Evolutionary conservation across 495 filamentous ascomycete species (phyloP).

Genomic region (Aspergillus conjunctus): DNA sequence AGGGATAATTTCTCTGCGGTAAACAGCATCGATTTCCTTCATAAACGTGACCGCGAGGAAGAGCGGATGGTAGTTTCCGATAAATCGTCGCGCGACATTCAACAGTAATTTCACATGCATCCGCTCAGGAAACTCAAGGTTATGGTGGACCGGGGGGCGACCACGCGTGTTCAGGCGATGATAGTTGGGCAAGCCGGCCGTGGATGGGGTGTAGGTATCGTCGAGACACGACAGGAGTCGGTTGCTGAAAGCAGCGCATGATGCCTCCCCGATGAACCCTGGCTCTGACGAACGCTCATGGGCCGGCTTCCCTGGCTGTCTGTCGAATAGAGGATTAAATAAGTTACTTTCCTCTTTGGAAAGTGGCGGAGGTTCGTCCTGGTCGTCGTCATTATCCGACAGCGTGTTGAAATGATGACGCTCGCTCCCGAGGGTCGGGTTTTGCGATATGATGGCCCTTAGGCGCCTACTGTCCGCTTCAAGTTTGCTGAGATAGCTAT

Average conservation of each 20-base stretch:
- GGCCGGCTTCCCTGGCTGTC: constrained; percentile 7
- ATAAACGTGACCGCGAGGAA: constrained; percentile 18
- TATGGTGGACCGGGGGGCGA: neutral
- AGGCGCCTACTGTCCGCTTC: constrained; percentile 15
- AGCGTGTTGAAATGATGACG: neutral
- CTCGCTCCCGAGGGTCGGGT: constrained; percentile 14
- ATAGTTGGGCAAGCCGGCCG: constrained; percentile 16
- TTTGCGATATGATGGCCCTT: constrained; percentile 6
- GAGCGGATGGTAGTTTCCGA: constrained; percentile 21
- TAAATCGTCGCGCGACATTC: constrained; percentile 16
- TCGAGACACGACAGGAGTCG: constrained; percentile 18
- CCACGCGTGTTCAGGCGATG: constrained; percentile 9
- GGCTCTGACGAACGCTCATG: constrained; percentile 15
- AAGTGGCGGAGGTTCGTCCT: constrained; percentile 11
- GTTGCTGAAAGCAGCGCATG: constrained; percentile 20
- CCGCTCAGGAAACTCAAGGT: constrained; percentile 13
- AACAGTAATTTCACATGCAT: constrained; percentile 17
- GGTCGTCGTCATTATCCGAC: constrained; percentile 9
- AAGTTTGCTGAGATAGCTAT: constrained; percentile 18
- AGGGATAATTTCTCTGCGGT: constrained; percentile 5
- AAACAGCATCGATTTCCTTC: constrained; percentile 19
- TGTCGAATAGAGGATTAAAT: constrained; percentile 19
- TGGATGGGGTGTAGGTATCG: constrained; percentile 15
- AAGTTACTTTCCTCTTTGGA: constrained; percentile 18
- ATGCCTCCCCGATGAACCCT: constrained; percentile 19